Evolutionary conservation across 345 rosid genomes (phyloP).

Genomic region (Erodium maritimum): DNA sequence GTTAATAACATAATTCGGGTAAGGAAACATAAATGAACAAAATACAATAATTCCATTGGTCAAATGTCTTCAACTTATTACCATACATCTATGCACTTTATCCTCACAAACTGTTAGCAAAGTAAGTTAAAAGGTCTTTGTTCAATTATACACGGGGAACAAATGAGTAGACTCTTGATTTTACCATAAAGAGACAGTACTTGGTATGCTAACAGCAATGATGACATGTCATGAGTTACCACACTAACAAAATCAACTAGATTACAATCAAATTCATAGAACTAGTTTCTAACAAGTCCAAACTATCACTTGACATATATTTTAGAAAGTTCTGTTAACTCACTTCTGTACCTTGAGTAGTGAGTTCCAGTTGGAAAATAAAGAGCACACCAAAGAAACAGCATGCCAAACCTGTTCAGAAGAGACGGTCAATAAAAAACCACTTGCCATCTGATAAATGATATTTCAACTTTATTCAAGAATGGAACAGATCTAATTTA

Average conservation of each 20-base stretch:
- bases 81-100: not conserved
- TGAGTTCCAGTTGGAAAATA: conserved; percentile 55
- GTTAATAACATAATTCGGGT: not conserved
- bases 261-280: not conserved
- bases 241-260: not conserved
- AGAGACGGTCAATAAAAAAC: conserved; percentile 10
- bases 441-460: conserved; percentile 6
- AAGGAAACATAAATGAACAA: not conserved
- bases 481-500: not conserved
- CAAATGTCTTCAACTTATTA: not conserved
- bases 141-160: not conserved
- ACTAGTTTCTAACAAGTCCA: conserved; percentile 4
- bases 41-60: not conserved
- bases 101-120: not conserved
- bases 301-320: conserved; percentile 6
- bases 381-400: conserved; percentile 80
- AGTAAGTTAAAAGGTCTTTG: not conserved
- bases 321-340: conserved; percentile 45
- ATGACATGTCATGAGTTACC: not conserved
- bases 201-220: not conserved
- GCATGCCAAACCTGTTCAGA: conserved; percentile 74
- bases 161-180: not conserved
- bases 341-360: conserved; percentile 90
- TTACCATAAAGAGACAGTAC: not conserved
- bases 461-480: conserved; percentile 8